A percentile compares a stretch with the other conserved stretches of the same genome.
phyloP scores from a whole-genome alignment of 2,329 filamentous ascomycete species.

The Fusarium redolens region DNA sequence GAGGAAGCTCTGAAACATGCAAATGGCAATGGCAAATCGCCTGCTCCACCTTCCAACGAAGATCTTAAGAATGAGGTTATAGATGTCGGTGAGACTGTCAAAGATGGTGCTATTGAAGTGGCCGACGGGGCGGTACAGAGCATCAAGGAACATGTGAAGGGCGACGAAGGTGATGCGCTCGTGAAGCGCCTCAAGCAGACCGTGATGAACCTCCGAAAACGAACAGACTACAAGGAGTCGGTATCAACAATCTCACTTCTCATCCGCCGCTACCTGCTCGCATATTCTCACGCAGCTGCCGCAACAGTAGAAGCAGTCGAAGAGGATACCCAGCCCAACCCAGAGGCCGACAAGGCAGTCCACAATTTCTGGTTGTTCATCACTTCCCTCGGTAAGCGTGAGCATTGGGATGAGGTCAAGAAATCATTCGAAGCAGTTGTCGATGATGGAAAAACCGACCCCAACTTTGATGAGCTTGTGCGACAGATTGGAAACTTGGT shows the following conservation, averaged over 20 bases:
- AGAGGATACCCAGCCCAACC: constrained; percentile 78
- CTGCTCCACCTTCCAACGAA: constrained; percentile 63
- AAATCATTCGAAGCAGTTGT: constrained; percentile 75
- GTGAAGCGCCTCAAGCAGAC: constrained; percentile 80
- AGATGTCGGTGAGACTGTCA: constrained; percentile 65
- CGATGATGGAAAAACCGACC: constrained; percentile 79
- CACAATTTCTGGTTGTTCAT: constrained; percentile 85
- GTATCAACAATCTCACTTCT: constrained; percentile 82
- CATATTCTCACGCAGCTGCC: constrained; percentile 79
- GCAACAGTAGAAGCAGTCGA: constrained; percentile 74
- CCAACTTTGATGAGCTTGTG: constrained; percentile 84
- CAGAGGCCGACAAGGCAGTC: constrained; percentile 78
- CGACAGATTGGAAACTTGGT: constrained; percentile 78
- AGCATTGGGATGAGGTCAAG: constrained; percentile 82
- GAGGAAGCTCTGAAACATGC: constrained; percentile 60
- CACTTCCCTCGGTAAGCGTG: constrained; percentile 79
- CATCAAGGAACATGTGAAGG: constrained; percentile 76
- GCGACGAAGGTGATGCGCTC: constrained; percentile 78
- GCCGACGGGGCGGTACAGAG: constrained; percentile 74
- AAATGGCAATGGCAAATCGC: constrained; percentile 43
- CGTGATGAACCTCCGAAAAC: constrained; percentile 77
- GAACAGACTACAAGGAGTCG: constrained; percentile 86
- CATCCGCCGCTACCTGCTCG: constrained; percentile 79
- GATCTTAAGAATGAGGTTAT: constrained; percentile 70
- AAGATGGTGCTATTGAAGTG: constrained; percentile 65